Conservation (phyloP, 148 eudicot species). For the Rhododendron griersonianum region DNA sequence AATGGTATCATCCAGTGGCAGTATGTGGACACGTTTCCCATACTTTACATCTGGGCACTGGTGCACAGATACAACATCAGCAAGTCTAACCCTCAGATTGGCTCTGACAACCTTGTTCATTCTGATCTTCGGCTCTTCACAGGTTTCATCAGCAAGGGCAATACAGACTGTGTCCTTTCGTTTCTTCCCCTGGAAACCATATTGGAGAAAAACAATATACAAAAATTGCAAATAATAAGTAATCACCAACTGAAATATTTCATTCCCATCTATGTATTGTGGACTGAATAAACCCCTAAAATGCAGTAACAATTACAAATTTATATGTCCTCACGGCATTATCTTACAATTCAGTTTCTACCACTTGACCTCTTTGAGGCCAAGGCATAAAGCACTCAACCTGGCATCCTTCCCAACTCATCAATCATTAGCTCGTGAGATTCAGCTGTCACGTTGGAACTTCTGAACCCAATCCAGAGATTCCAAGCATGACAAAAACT, state of each 20-base stretch:
- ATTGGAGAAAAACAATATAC: background rate
- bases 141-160: slow-evolving; percentile 24
- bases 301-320: background rate
- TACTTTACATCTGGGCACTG: slow-evolving; percentile 30
- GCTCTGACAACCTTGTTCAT: slow-evolving; percentile 26
- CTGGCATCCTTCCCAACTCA: background rate
- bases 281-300: background rate
- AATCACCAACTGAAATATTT: background rate
- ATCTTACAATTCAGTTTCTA: background rate
- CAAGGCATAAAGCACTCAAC: background rate
- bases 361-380: background rate
- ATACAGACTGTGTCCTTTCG: slow-evolving; percentile 26
- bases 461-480: background rate
- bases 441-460: background rate
- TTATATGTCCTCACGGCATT: background rate
- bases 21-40: slow-evolving; percentile 28
- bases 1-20: slow-evolving; percentile 33
- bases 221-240: background rate
- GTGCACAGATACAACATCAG: slow-evolving; percentile 20
- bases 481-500: background rate
- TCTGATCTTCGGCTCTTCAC: slow-evolving; percentile 25
- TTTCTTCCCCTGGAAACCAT: slow-evolving; percentile 19
- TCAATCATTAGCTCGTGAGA: background rate
- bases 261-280: background rate
- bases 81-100: slow-evolving; percentile 23